Evolutionary conservation across 1,284 basidiomycete species (phyloP).

Genomic region (Puccinia triticina): DNA sequence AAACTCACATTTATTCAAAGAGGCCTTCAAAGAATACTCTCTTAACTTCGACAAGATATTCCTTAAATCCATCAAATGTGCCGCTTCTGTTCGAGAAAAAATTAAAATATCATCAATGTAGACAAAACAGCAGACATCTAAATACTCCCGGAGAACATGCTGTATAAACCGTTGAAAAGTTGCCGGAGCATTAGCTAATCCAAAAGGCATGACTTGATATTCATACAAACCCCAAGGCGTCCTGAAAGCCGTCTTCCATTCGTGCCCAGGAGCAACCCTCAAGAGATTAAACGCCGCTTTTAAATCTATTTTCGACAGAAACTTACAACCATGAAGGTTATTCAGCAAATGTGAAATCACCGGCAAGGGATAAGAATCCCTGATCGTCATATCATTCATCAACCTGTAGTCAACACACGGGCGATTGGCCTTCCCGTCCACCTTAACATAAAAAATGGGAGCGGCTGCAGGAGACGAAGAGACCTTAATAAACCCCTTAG

Average conservation of each 20-base stretch:
- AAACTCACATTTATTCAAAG: slow-evolving; percentile 25
- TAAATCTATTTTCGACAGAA: slow-evolving; percentile 58
- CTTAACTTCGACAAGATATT: slow-evolving; percentile 8
- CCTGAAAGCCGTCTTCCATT: no score
- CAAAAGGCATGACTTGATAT: slow-evolving; percentile 62
- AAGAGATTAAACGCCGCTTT: slow-evolving; percentile 58
- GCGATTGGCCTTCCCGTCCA: slow-evolving; percentile 12
- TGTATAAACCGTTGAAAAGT: slow-evolving; percentile 38
- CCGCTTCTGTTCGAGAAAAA: slow-evolving; percentile 15
- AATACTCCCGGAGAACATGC: slow-evolving; percentile 10
- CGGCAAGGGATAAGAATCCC: slow-evolving; percentile 12
- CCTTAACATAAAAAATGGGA: no score
- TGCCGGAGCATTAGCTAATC: slow-evolving; percentile 60
- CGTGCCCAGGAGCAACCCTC: no score
- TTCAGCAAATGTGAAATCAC: slow-evolving; percentile 2
- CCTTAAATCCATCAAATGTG: background rate
- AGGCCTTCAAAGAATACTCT: slow-evolving; percentile 13
- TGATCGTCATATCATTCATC: slow-evolving; percentile 20
- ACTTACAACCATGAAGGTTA: background rate
- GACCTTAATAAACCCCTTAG: slow-evolving; percentile 23
- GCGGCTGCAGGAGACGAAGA: slow-evolving; percentile 29
- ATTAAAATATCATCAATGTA: slow-evolving; percentile 41
- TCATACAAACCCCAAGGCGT: no score
- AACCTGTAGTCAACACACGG: slow-evolving; percentile 24
- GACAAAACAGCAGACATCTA: slow-evolving; percentile 42